Base-by-base conservation (phyloP, 1,139 yeast species). In the Yamadazyma diddensiae region DNA sequence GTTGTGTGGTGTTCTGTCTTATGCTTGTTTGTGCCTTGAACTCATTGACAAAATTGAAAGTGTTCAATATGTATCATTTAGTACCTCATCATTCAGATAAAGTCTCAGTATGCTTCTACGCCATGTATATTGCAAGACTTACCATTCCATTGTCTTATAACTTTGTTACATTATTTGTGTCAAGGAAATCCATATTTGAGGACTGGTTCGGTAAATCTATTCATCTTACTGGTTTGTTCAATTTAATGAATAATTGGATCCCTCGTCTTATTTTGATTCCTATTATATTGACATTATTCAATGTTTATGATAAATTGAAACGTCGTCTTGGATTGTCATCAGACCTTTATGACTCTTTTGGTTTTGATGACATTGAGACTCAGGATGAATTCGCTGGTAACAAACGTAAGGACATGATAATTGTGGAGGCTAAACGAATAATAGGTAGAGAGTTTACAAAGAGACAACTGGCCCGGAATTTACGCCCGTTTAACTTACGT, bases 141-240 rank as follows among this genome's bases (percentile, higher is more conserved):
- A 83, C 95, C 0, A 80, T 86, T 10, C 95, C 95, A 3, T 65
- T 86, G 42, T 77, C 86, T 21, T 86, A 83, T 59, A 86, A 86
- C 55, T 86, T 83, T 52, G 57, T 85, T 36, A 83, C 85, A 23
- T 62, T 86, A 31, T 69, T 82, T 39, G 67, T 77, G 9, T 65
- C 74, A 16, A 52, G 77, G 11, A 50, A 52, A 11, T 70, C 76
- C 36, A 46, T 62, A 7, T 76, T 76, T 49, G 79, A 75, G 46
- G 54, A 58, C 32, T 84, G 90, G 66, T 70, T 82, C 41, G 94
- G 94, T 13, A 70, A 74, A 43, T 80, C 85, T 14, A 81, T 86
- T 49, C 83, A 83, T 46, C 60, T 85, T 38, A 80, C 90, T 3
- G 83, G 88, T 4, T 64, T 85, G 23, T 90, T 92, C 44, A 77